Evolutionary conservation across 352 stramenopile genomes (phyloP).

Genomic region (Peronospora tabacina): DNA sequence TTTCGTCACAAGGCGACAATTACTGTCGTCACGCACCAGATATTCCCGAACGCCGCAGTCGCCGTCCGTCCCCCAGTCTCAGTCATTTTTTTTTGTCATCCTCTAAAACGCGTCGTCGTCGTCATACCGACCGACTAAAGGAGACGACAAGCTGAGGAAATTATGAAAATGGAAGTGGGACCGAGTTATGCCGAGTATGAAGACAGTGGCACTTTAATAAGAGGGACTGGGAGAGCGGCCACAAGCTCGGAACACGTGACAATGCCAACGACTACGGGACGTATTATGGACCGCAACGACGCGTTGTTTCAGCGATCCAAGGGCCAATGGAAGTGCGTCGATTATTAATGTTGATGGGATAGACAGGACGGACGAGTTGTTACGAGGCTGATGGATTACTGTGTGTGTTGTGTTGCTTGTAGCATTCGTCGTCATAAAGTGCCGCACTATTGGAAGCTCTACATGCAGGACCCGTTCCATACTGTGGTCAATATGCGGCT

Average conservation of each 20-base stretch:
- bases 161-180: conserved; percentile 41
- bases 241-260: conserved; percentile 23
- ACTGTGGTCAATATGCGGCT: conserved; percentile 73
- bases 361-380: background rate
- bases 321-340: conserved; percentile 67
- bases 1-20: too few relatives aligned
- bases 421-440: conserved; percentile 76
- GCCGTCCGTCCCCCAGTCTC: background rate
- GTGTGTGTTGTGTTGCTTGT: conserved; percentile 6
- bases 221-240: conserved; percentile 6
- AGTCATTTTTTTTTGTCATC: background rate
- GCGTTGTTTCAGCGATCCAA: conserved; percentile 56
- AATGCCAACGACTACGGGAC: conserved; percentile 32
- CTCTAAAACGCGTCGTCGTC: too few relatives aligned
- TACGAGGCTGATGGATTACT: too few relatives aligned
- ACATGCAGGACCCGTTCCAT: conserved; percentile 80
- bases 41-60: background rate
- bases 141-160: too few relatives aligned
- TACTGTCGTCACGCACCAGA: background rate
- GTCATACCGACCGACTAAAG: too few relatives aligned
- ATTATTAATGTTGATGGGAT: background rate
- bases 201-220: conserved; percentile 15
- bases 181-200: conserved; percentile 47
- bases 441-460: conserved; percentile 76
- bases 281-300: conserved; percentile 72